These are phyloP conservation scores for Nakaseomyces sp. DNA, from an alignment of 1,139 yeast genomes.

Conservation along the genomic window DNA sequence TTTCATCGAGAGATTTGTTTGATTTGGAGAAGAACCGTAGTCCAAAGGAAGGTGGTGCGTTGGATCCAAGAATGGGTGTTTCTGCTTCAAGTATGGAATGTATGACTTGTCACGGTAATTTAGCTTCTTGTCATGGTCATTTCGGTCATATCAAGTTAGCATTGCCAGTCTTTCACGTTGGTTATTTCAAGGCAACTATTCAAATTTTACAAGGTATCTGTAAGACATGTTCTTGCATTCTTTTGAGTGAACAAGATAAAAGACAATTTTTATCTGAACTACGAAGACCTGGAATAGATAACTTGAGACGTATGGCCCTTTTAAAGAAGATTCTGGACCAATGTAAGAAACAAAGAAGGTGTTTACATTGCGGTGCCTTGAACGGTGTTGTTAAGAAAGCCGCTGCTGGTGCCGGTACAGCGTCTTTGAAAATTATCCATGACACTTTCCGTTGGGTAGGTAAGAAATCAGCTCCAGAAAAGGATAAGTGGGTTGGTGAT, in stretches of 20 bases:
- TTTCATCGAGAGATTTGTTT: constrained; percentile 82
- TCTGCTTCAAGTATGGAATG: constrained; percentile 80
- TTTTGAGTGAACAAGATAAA: constrained; percentile 66
- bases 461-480: constrained; percentile 79
- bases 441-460: constrained; percentile 96
- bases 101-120: constrained; percentile 80
- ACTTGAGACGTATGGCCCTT: constrained; percentile 82
- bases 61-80: constrained; percentile 90
- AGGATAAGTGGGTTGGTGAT: constrained; percentile 76
- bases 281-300: constrained; percentile 82
- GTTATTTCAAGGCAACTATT: constrained; percentile 87
- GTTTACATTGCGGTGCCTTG: constrained; percentile 75
- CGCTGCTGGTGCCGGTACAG: constrained; percentile 86
- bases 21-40: constrained; percentile 80
- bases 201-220: constrained; percentile 86
- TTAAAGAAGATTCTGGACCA: constrained; percentile 78
- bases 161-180: constrained; percentile 94
- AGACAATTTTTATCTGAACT: constrained; percentile 64
- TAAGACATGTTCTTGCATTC: constrained; percentile 74
- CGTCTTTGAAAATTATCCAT: constrained; percentile 87
- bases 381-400: constrained; percentile 98
- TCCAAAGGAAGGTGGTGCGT: constrained; percentile 76
- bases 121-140: constrained; percentile 97
- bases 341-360: constrained; percentile 90
- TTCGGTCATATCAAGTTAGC: constrained; percentile 92